Conservation (phyloP, 805 yeast species). For the Wickerhamomyces chambardii region DNA sequence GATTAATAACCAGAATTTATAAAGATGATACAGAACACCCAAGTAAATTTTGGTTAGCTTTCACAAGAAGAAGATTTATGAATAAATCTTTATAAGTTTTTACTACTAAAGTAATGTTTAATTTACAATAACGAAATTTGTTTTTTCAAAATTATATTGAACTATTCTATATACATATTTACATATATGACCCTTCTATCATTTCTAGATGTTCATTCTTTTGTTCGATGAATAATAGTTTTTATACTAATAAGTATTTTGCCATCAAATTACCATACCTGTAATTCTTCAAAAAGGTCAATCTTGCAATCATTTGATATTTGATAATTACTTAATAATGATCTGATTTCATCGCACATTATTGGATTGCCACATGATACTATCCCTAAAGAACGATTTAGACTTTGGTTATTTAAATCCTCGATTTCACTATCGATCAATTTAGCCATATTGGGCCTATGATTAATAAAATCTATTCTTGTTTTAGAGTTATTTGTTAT, state of each 20-base stretch:
- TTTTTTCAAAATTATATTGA: too few relatives aligned
- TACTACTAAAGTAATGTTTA: too few relatives aligned
- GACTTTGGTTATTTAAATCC: conserved; percentile 25
- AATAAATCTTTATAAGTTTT: conserved; percentile 57
- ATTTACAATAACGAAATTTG: too few relatives aligned
- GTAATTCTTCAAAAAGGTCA: conserved; percentile 50
- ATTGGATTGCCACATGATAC: conserved; percentile 55
- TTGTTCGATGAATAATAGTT: too few relatives aligned
- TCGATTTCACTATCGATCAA: conserved; percentile 4
- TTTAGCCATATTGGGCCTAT: too few relatives aligned
- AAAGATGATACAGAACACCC: conserved; percentile 52
- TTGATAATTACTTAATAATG: conserved; percentile 8
- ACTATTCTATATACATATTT: too few relatives aligned
- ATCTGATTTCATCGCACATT: conserved; percentile 49
- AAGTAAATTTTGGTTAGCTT: conserved; percentile 92
- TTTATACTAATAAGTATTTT: too few relatives aligned
- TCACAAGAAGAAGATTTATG: conserved; percentile 93
- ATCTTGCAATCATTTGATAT: conserved; percentile 27
- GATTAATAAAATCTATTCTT: too few relatives aligned
- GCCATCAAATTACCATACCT: conserved; percentile 49
- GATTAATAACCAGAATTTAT: conserved; percentile 71
- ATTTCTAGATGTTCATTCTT: too few relatives aligned
- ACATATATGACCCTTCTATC: too few relatives aligned
- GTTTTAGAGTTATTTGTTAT: too few relatives aligned
- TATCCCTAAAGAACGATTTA: conserved; percentile 38